phyloP scores from a whole-genome alignment of 306 rosid genomes.

The Ormosia emarginata region DNA sequence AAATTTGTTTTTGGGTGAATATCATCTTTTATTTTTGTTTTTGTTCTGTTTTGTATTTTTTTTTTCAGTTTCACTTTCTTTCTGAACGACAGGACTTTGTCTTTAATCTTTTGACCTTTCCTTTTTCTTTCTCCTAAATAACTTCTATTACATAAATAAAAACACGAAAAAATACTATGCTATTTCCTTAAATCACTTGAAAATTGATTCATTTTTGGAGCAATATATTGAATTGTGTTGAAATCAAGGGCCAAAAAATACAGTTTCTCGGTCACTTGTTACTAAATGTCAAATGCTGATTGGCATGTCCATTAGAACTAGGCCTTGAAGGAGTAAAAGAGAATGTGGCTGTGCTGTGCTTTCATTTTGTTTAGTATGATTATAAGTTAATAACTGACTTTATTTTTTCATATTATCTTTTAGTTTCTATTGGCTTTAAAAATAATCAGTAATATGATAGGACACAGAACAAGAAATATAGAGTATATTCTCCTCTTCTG shows the following conservation, averaged over 20 bases:
- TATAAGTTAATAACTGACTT: not conserved
- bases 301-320: not conserved
- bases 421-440: slow-evolving; percentile 1
- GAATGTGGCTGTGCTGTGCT: not conserved
- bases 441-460: not conserved
- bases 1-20: not conserved
- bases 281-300: not conserved
- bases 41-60: too few species aligned
- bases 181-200: not conserved
- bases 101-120: not conserved
- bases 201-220: not conserved
- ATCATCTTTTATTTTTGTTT: not conserved
- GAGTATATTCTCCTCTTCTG: too few species aligned
- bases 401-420: not conserved
- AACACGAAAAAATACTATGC: not conserved
- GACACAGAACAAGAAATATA: too few species aligned
- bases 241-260: not conserved
- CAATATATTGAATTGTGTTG: not conserved
- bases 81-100: not conserved
- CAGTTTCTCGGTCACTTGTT: not conserved
- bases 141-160: not conserved
- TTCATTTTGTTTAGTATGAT: not conserved
- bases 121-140: not conserved
- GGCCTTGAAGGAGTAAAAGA: not conserved
- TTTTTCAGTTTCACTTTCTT: not conserved